phyloP scores from a whole-genome alignment of 2,329 filamentous ascomycete species.

The Neurospora sp. region DNA sequence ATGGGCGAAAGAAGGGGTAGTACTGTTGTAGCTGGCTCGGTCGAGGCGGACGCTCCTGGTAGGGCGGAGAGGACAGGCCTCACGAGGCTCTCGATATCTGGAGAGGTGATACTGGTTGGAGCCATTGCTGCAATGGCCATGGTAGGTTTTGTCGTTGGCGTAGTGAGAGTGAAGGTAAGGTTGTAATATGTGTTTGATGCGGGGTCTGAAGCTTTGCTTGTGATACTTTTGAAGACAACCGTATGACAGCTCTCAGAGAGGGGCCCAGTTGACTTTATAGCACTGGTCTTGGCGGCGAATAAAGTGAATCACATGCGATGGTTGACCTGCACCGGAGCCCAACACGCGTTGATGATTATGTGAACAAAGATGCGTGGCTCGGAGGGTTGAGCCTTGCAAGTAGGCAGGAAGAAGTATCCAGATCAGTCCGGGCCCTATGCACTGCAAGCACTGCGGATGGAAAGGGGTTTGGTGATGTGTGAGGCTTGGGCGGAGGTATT shows the following conservation, averaged over 20 bases:
- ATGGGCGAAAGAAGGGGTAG: slow-evolving; percentile 56
- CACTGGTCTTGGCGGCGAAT: not conserved
- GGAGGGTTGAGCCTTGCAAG: not conserved
- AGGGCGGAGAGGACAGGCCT: slow-evolving; percentile 50
- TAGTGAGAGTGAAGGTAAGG: not conserved
- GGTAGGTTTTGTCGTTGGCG: not conserved
- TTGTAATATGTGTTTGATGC: not conserved
- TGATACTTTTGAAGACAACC: not conserved
- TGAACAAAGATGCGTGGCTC: not conserved
- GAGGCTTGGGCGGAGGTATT: not conserved
- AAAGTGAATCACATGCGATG: not conserved
- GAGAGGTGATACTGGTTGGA: slow-evolving; percentile 27
- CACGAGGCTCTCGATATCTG: slow-evolving; percentile 39
- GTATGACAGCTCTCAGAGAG: not conserved
- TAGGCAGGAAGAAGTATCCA: not conserved
- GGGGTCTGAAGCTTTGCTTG: not conserved
- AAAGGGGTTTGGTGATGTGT: not conserved
- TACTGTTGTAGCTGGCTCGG: slow-evolving; percentile 45
- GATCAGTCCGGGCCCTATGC: not conserved
- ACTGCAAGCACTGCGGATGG: not conserved
- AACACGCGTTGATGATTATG: not conserved
- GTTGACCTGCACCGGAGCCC: not conserved
- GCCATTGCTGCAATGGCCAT: slow-evolving; percentile 7
- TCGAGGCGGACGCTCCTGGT: slow-evolving; percentile 48
- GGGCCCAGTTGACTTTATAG: not conserved